Conservation (phyloP, 768 basidiomycete genomes). For the Leccinellum luteum region DNA sequence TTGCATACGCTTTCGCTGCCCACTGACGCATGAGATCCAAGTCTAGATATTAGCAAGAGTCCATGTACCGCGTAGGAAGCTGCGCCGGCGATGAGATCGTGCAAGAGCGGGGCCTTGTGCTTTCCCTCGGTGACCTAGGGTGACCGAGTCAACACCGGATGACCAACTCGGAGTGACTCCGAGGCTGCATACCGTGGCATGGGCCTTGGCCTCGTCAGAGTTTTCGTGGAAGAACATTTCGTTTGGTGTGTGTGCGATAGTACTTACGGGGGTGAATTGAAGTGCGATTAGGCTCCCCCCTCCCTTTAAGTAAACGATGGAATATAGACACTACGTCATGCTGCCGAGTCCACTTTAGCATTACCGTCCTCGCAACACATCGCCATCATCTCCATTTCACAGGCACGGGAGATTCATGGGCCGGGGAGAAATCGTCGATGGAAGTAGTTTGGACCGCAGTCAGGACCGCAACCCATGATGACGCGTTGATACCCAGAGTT, state of each 20-base stretch:
- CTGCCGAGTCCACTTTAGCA: too few relatives aligned
- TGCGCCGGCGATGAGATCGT: slow-evolving; percentile 28
- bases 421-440: too few relatives aligned
- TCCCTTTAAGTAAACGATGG: too few relatives aligned
- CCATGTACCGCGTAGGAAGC: slow-evolving; percentile 26
- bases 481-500: too few relatives aligned
- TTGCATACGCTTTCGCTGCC: slow-evolving; percentile 31
- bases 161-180: neutral
- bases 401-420: too few relatives aligned
- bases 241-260: neutral
- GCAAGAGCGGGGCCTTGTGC: slow-evolving; percentile 23
- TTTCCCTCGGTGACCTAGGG: slow-evolving; percentile 13
- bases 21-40: neutral
- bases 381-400: too few relatives aligned
- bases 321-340: too few relatives aligned
- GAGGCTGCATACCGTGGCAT: slow-evolving; percentile 8
- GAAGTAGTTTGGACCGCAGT: too few relatives aligned
- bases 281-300: neutral
- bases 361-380: too few relatives aligned
- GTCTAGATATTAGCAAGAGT: neutral
- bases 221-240: slow-evolving; percentile 24
- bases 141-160: neutral
- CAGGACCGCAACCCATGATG: too few relatives aligned
- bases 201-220: slow-evolving; percentile 25
- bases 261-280: too few relatives aligned